Base-by-base conservation (phyloP, 352 stramenopile species). In the Globisporangium middletonii region DNA sequence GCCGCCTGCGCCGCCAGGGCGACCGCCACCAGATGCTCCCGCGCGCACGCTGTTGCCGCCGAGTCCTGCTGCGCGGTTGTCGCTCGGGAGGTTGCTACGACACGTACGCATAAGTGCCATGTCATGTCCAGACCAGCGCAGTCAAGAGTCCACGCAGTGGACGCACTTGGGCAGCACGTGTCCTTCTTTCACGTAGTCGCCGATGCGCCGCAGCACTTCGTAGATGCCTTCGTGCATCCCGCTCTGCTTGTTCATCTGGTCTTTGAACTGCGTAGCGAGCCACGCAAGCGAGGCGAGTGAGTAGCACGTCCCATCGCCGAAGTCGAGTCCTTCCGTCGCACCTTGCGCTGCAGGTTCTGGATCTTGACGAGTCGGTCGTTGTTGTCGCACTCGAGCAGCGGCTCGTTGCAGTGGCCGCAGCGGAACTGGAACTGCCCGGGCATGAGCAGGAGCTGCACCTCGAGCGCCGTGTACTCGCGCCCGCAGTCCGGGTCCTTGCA, bases 241-340 rank as follows among this genome's bases (percentile, higher is more conserved):
- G 4, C 71, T 71, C 71, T 92, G 80, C 49, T 88, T 88, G 70
- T 95, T 95, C 79, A 95, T 91, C 60, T 95, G 86, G 48, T 92
- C 79, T 62, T 92, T 92, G 56, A 93, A 92, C 79, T 89, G 23
- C 0, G 51, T n/a, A 42, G 8, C 30, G 4, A 30, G 18, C 57
- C 11, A 59, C 26, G 30, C 4, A 52, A 12, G 43, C 42, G 38
- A n/a, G 12, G n/a, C 23, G 27, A 62, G 13, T 45, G 23, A 9
- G 15, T 18, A 38, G n/a, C n/a, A n/a, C n/a, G n/a, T n/a, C n/a
- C n/a, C n/a, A n/a, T n/a, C n/a, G n/a, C n/a, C n/a, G n/a, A n/a
- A n/a, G n/a, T n/a, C n/a, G n/a, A n/a, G n/a, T n/a, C n/a, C n/a
- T n/a, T 5, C 15, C 2, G 12, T 26, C 44, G 28, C 52, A 89